phyloP scores from a whole-genome alignment of 139 green algal genomes.

The Prasinococcaceae sp. region DNA sequence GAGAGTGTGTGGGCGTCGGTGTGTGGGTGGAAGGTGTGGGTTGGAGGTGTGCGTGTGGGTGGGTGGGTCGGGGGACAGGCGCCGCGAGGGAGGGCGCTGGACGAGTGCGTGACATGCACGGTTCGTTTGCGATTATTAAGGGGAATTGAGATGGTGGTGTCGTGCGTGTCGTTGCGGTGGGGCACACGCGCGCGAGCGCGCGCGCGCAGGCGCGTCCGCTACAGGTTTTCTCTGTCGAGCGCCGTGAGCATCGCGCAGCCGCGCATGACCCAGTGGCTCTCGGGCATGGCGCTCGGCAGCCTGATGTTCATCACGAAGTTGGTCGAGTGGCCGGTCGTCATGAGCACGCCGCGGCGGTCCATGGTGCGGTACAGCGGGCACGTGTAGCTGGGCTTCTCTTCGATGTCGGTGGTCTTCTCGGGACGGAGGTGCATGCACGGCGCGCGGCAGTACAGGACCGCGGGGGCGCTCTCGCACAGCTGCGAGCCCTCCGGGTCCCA shows the following conservation, averaged over 20 bases:
- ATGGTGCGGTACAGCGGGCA: slow-evolving; percentile 38
- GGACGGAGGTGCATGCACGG: slow-evolving; percentile 25
- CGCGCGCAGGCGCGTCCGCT: too few relatives aligned
- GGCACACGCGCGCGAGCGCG: too few relatives aligned
- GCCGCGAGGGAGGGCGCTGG: too few relatives aligned
- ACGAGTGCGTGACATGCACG: too few relatives aligned
- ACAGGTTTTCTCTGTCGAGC: too few relatives aligned
- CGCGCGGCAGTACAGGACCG: slow-evolving; percentile 19
- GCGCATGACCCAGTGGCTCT: slow-evolving; percentile 55
- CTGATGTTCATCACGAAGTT: slow-evolving; percentile 68
- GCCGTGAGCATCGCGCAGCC: slow-evolving; percentile 45
- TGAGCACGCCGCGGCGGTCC: slow-evolving; percentile 24
- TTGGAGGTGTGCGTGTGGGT: too few relatives aligned
- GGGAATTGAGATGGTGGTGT: too few relatives aligned
- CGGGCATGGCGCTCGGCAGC: slow-evolving; percentile 30
- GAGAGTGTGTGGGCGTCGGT: too few relatives aligned
- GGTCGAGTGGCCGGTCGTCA: slow-evolving; percentile 68
- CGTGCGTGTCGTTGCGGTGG: too few relatives aligned
- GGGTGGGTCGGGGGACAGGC: too few relatives aligned
- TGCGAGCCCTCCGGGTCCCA: slow-evolving; percentile 17
- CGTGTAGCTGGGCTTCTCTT: slow-evolving; percentile 44
- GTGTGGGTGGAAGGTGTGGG: too few relatives aligned
- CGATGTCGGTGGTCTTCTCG: slow-evolving; percentile 6
- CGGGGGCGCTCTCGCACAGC: slow-evolving; percentile 20
- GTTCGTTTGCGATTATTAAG: too few relatives aligned